Evolutionary conservation across 2,329 filamentous ascomycete genomes (phyloP).

Genomic region (Didymosphaeria variabile): DNA sequence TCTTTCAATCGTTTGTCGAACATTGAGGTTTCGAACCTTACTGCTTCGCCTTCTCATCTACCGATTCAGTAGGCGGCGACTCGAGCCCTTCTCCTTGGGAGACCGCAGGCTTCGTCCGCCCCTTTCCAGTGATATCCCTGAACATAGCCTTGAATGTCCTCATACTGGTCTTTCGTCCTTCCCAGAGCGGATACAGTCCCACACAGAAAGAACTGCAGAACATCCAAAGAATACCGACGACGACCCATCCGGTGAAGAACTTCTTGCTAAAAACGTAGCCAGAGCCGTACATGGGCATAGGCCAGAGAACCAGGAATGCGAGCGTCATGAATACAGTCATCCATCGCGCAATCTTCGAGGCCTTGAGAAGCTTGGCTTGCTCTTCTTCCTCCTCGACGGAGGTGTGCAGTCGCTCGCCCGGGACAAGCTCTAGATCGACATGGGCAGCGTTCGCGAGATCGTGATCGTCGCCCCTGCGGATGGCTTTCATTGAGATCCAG

Average conservation of each 20-base stretch:
- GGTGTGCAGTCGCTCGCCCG: constrained; percentile 57
- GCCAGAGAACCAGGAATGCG: constrained; percentile 82
- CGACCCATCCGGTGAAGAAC: constrained; percentile 85
- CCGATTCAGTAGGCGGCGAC: constrained; percentile 29
- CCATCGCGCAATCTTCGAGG: constrained; percentile 62
- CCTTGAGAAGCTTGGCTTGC: constrained; percentile 53
- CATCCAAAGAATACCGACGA: constrained; percentile 75
- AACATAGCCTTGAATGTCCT: constrained; percentile 70
- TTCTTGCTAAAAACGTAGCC: constrained; percentile 82
- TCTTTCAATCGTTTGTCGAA: background rate
- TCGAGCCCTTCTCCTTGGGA: constrained; percentile 30
- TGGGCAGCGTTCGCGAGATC: constrained; percentile 72
- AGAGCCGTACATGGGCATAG: constrained; percentile 88
- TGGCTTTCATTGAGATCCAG: constrained; percentile 82
- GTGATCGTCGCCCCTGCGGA: constrained; percentile 80
- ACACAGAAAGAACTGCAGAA: constrained; percentile 77
- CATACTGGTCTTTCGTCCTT: constrained; percentile 74
- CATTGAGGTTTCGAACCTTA: constrained; percentile 7
- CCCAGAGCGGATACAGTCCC: constrained; percentile 81
- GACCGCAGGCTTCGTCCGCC: constrained; percentile 23
- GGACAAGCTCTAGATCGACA: constrained; percentile 71
- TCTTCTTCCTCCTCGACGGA: constrained; percentile 53
- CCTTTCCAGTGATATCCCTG: constrained; percentile 62
- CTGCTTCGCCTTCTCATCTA: constrained; percentile 33
- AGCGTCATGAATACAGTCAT: constrained; percentile 73